Evolutionary conservation across 1,139 yeast species (phyloP).

Genomic region (Yamadazyma siamensis): DNA sequence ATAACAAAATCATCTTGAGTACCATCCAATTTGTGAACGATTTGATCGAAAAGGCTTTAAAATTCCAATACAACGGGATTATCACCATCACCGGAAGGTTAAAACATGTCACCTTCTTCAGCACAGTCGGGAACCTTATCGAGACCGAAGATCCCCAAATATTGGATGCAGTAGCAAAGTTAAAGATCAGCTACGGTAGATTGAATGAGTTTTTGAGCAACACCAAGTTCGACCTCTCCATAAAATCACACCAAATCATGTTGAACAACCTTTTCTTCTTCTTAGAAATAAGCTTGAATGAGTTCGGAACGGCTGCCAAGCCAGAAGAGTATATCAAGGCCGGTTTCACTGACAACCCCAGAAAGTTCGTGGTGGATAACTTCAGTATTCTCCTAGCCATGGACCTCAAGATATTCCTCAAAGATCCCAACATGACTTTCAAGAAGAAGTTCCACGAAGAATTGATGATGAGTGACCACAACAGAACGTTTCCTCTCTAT

Average conservation of each 20-base stretch:
- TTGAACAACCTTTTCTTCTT: slow-evolving; percentile 38
- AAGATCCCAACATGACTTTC: slow-evolving; percentile 54
- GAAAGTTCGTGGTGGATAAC: slow-evolving; percentile 38
- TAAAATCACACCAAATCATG: slow-evolving; percentile 41
- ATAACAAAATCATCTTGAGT: slow-evolving; percentile 41
- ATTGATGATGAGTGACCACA: slow-evolving; percentile 46
- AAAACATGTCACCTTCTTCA: slow-evolving; percentile 44
- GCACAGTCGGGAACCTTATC: slow-evolving; percentile 37
- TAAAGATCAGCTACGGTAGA: slow-evolving; percentile 35
- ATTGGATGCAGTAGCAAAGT: slow-evolving; percentile 28
- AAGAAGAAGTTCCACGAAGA: slow-evolving; percentile 60
- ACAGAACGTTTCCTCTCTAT: slow-evolving; percentile 42
- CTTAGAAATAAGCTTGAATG: slow-evolving; percentile 42
- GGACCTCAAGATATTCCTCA: slow-evolving; percentile 51
- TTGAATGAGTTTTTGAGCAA: slow-evolving; percentile 36
- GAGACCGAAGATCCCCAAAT: slow-evolving; percentile 39
- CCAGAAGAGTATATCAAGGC: slow-evolving; percentile 44
- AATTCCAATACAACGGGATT: slow-evolving; percentile 36
- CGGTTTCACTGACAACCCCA: slow-evolving; percentile 46
- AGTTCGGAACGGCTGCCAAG: slow-evolving; percentile 45
- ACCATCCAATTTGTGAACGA: slow-evolving; percentile 48
- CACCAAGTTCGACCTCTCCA: slow-evolving; percentile 37
- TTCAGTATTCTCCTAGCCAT: slow-evolving; percentile 43
- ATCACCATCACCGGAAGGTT: slow-evolving; percentile 44
- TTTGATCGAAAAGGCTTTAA: slow-evolving; percentile 41